Conservation (phyloP, 2,329 filamentous ascomycete species). For the Sclerotinia subarctica region DNA sequence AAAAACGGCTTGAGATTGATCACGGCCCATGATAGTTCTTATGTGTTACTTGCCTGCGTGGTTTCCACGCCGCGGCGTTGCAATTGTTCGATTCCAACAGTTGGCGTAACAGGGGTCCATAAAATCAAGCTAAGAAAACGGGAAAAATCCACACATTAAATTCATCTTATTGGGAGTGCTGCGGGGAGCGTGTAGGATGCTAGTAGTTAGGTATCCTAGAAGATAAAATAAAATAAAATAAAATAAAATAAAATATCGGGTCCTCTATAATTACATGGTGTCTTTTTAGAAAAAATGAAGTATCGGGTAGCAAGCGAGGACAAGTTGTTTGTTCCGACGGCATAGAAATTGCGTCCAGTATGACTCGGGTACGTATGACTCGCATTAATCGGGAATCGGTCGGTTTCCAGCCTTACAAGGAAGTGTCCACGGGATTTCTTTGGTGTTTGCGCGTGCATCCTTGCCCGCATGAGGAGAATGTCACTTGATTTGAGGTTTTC, state of each 20-base stretch:
- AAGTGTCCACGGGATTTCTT: neutral
- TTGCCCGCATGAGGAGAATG: conserved; percentile 3
- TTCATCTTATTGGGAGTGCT: neutral
- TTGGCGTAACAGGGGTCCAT: conserved; percentile 4
- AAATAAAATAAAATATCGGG: neutral
- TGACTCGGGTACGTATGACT: conserved; percentile 9
- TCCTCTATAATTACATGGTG: neutral
- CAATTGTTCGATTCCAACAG: neutral
- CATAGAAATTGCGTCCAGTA: neutral
- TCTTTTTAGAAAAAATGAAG: neutral
- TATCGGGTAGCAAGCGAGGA: neutral
- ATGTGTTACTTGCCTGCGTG: neutral
- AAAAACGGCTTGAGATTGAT: neutral
- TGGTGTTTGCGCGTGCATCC: neutral
- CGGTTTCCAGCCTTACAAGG: conserved; percentile 13
- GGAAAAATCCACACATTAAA: neutral
- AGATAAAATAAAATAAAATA: too few relatives aligned
- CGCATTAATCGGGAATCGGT: conserved; percentile 6
- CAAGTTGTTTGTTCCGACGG: too few relatives aligned
- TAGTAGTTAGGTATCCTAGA: neutral
- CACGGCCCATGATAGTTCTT: neutral
- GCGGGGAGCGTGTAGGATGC: neutral
- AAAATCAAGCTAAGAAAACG: neutral
- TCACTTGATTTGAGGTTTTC: conserved; percentile 7
- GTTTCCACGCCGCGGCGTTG: neutral